These are phyloP conservation scores for Sicyos edulis DNA, from an alignment of 306 rosid species.

Conservation along the genomic window DNA sequence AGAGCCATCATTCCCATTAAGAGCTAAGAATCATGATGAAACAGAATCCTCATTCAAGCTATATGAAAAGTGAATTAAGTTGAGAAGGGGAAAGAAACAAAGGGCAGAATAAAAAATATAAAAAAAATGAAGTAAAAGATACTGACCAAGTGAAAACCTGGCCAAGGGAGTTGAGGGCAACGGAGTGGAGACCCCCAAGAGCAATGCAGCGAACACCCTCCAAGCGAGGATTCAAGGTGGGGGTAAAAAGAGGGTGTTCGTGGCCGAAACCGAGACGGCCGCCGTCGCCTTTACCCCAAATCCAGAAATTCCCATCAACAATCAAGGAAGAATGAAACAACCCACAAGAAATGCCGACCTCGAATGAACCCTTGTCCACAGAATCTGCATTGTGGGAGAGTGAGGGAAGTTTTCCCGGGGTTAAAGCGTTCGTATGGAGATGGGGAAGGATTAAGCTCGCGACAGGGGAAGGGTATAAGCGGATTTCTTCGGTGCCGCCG, in stretches of 20 bases:
- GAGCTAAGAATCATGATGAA: neutral
- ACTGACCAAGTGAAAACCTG: slow-evolving; percentile 87
- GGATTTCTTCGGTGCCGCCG: slow-evolving; percentile 81
- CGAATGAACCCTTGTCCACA: slow-evolving; percentile 13
- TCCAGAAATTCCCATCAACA: slow-evolving; percentile 59
- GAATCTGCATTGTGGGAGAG: neutral
- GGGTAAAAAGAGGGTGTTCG: slow-evolving; percentile 59
- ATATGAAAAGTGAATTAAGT: neutral
- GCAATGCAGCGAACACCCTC: slow-evolving; percentile 43
- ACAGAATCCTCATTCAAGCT: neutral
- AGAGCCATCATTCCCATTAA: neutral
- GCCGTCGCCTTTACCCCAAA: slow-evolving; percentile 98
- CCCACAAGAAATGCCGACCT: slow-evolving; percentile 84
- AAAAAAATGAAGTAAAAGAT: neutral
- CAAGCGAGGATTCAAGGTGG: slow-evolving; percentile 65
- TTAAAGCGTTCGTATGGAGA: slow-evolving; percentile 44
- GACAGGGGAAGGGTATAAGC: slow-evolving; percentile 76
- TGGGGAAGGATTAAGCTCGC: slow-evolving; percentile 56
- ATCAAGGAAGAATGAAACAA: slow-evolving; percentile 73
- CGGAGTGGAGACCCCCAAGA: slow-evolving; percentile 81
- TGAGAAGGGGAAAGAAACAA: neutral
- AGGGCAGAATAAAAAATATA: neutral
- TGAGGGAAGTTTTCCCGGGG: slow-evolving; percentile 39
- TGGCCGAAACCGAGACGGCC: slow-evolving; percentile 88
- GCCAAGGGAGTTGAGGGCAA: slow-evolving; percentile 53